Conservation (phyloP, 1,139 yeast genomes). For the Suhomyces atakaporum region DNA sequence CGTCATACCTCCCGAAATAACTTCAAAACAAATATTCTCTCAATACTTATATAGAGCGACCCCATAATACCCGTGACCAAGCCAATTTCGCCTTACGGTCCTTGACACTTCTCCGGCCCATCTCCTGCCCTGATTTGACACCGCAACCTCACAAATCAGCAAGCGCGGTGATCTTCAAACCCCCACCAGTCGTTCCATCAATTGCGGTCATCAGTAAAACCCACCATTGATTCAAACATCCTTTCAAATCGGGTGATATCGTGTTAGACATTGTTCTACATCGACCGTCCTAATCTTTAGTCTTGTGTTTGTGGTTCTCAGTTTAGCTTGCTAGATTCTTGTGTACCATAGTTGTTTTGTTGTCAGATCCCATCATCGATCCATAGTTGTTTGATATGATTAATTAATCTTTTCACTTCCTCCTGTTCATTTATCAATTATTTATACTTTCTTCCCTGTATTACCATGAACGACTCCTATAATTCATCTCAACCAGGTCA, state of each 20-base stretch:
- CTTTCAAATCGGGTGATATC: too few relatives aligned
- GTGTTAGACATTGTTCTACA: too few relatives aligned
- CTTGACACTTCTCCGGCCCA: background rate
- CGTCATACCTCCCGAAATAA: background rate
- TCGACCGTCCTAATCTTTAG: too few relatives aligned
- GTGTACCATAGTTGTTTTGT: too few relatives aligned
- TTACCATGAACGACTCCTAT: slow-evolving; percentile 18
- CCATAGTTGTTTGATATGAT: slow-evolving; percentile 1
- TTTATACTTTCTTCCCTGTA: slow-evolving; percentile 4
- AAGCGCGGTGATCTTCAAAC: too few relatives aligned
- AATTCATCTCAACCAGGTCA: slow-evolving; percentile 13
- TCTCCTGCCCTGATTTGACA: background rate
- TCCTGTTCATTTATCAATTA: slow-evolving; percentile 3
- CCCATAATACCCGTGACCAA: background rate
- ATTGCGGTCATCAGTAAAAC: too few relatives aligned
- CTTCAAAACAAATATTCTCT: slow-evolving; percentile 1
- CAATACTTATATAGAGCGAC: background rate
- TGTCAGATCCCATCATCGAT: too few relatives aligned
- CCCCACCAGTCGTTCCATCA: too few relatives aligned
- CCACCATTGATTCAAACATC: too few relatives aligned
- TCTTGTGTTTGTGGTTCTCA: too few relatives aligned
- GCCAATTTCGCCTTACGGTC: background rate
- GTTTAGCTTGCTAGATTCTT: too few relatives aligned
- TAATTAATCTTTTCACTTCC: slow-evolving; percentile 3
- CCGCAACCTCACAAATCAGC: too few relatives aligned